Evolutionary conservation across 1,284 basidiomycete species (phyloP).

Genomic region (Trametes pubescens): DNA sequence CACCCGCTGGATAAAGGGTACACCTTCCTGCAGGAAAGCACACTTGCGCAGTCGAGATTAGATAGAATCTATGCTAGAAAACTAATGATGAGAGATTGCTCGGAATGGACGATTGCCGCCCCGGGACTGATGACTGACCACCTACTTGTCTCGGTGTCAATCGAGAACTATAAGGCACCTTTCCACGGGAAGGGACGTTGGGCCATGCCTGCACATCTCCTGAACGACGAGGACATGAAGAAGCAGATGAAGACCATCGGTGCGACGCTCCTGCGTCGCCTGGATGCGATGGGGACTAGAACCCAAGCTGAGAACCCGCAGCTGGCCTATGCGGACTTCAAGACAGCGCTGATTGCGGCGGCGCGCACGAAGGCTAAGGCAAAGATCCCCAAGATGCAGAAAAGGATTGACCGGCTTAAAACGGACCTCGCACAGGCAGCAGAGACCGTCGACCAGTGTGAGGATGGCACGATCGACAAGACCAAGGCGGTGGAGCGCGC

Average conservation of each 20-base stretch:
- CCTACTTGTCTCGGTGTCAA: neutral
- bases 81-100: neutral
- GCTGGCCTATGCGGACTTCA: neutral
- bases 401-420: neutral
- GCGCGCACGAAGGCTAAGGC: neutral
- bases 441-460: neutral
- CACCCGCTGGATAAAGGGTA: neutral
- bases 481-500: neutral
- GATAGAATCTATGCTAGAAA: neutral
- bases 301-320: neutral
- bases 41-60: neutral
- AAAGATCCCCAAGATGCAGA: constrained; percentile 13
- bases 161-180: neutral
- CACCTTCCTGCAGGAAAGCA: neutral
- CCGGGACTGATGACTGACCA: neutral
- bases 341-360: neutral
- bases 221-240: neutral
- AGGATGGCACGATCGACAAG: neutral
- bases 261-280: neutral
- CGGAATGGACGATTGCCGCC: neutral
- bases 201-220: neutral
- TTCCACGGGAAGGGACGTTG: neutral
- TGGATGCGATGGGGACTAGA: neutral
- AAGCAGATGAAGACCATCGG: neutral
- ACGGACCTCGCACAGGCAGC: neutral